Evolutionary conservation across 2,329 filamentous ascomycete species (phyloP).

Genomic region (Neofusicoccum sp.): DNA sequence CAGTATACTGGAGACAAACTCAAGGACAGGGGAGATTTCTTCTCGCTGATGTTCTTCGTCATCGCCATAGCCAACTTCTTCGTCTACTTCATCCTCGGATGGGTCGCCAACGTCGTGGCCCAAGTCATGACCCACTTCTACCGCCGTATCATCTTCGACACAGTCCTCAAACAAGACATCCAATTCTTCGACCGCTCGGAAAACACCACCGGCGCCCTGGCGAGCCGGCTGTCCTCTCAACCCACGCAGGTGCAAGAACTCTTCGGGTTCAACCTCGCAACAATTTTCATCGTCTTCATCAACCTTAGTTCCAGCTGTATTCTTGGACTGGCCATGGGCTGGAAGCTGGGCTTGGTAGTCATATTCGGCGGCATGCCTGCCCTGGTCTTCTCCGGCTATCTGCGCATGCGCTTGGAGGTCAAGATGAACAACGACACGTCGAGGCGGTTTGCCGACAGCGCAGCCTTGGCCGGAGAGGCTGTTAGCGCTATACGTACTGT

Average conservation of each 20-base stretch:
- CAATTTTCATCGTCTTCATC: conserved; percentile 73
- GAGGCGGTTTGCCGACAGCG: conserved; percentile 76
- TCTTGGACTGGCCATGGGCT: conserved; percentile 70
- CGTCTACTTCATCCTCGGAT: neutral
- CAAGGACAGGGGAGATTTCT: neutral
- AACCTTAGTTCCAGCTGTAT: conserved; percentile 72
- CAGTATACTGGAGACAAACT: neutral
- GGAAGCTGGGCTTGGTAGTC: conserved; percentile 83
- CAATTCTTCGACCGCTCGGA: conserved; percentile 80
- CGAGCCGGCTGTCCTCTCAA: conserved; percentile 81
- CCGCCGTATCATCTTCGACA: conserved; percentile 64
- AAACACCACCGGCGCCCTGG: conserved; percentile 83
- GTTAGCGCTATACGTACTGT: conserved; percentile 90
- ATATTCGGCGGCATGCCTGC: conserved; percentile 71
- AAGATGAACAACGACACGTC: neutral
- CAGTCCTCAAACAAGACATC: conserved; percentile 75
- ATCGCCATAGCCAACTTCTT: neutral
- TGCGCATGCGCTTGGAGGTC: neutral
- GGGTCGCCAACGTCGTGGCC: neutral
- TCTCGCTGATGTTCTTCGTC: neutral
- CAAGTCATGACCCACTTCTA: too few relatives aligned
- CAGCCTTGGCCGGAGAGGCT: conserved; percentile 84
- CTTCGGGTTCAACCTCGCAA: conserved; percentile 80
- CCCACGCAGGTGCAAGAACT: conserved; percentile 84
- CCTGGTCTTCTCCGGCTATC: conserved; percentile 53